Conservation (phyloP, 169 alveolate species). For the Plasmodium gonderi region DNA sequence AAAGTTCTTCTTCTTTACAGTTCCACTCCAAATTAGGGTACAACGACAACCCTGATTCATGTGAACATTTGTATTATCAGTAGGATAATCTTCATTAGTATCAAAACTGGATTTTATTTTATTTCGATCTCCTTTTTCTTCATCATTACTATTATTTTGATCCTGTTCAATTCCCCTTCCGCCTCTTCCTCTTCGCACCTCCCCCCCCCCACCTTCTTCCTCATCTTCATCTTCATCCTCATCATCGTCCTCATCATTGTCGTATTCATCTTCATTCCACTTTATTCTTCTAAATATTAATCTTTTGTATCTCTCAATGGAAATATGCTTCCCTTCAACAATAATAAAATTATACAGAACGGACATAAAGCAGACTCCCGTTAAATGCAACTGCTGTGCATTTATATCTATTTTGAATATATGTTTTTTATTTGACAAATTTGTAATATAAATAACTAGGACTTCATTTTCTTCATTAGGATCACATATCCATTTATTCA, state of each 20-base stretch:
- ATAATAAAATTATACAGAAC: slow-evolving; percentile 50
- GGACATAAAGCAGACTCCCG: slow-evolving; percentile 90
- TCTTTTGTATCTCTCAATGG: slow-evolving; percentile 83
- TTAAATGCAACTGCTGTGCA: slow-evolving; percentile 92
- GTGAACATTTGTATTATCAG: slow-evolving; percentile 9
- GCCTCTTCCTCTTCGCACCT: not conserved
- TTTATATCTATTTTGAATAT: slow-evolving; percentile 87
- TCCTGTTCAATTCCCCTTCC: not conserved
- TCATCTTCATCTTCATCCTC: not conserved
- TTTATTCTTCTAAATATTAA: slow-evolving; percentile 84
- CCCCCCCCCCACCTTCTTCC: not conserved
- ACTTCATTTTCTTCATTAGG: slow-evolving; percentile 80
- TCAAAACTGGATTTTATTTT: slow-evolving; percentile 1
- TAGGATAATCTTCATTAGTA: slow-evolving; percentile 26
- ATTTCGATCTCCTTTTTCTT: not conserved
- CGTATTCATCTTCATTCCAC: slow-evolving; percentile 80
- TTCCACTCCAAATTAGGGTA: slow-evolving; percentile 86
- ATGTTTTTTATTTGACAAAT: slow-evolving; percentile 79
- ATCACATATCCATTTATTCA: slow-evolving; percentile 88
- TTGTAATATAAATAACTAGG: slow-evolving; percentile 79
- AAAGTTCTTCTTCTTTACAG: slow-evolving; percentile 82
- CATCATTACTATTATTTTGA: not conserved
- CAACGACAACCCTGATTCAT: slow-evolving; percentile 76
- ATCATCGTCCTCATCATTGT: slow-evolving; percentile 29
- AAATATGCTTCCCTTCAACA: slow-evolving; percentile 76